Evolutionary conservation across 2,329 filamentous ascomycete genomes (phyloP), one percentile per base, ranked within the genome.

Genomic region (Talaromyces sp.): DNA sequence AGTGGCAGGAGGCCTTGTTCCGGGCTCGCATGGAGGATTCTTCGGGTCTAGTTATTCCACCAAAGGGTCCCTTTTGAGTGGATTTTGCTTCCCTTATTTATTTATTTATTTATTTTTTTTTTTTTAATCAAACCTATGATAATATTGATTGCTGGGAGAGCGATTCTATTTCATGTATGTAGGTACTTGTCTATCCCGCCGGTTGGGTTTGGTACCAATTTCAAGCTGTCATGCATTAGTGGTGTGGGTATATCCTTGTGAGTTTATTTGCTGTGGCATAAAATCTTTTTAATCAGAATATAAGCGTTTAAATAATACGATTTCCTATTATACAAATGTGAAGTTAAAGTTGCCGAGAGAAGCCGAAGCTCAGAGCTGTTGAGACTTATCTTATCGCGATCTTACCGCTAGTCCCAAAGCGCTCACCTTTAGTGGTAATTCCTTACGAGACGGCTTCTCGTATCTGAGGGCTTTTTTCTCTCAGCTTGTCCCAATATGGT

Each of bases 1-100:
- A 59, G 9, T 62, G 60, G 57, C 56, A 62, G 29, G 60, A 59
- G 17, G 57, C 60, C 13, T 38, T 59, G 29, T 49, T 52, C 32
- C 38, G 51, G 17, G 60, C 56, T 10, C 21, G 19, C 9, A 29
- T 31, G 46, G 58, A 60, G 50, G 54, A 26, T 11, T 31, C 32
- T 51, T 17, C 41, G 10, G 41, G 24, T 32, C 32, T 51, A 2
- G 9, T 59, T 27, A 19, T 41, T 19, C 21, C 11, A 35, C 31
- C 52, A 19, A 59, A 59, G 17, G 29, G 21, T 31, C 21, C 11
- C 19, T 46, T 38, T 14, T 56, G 10, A 29, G 13, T 21, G 21
- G 10, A n/a, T 1, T 17, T 13, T n/a, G n/a, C n/a, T n/a, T n/a
- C n/a, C n/a, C n/a, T n/a, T n/a, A n/a, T n/a, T n/a, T n/a, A n/a